Conservation (phyloP, 2,329 filamentous ascomycete genomes). For the Apiospora saccharicola region DNA sequence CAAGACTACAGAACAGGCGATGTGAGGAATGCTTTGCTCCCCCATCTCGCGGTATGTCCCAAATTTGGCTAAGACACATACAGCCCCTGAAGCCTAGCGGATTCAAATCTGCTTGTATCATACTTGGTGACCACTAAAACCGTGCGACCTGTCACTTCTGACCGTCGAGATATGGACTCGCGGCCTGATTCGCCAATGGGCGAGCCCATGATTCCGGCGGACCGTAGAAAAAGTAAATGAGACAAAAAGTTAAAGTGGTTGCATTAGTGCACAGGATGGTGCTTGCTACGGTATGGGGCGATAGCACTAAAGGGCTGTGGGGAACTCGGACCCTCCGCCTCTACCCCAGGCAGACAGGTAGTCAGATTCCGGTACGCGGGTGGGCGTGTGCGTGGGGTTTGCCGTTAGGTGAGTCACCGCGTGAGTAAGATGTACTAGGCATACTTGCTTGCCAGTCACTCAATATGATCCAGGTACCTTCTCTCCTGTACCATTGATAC, state of each 20-base stretch:
- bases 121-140: background rate
- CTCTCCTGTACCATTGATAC: no score
- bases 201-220: background rate
- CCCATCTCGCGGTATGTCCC: background rate
- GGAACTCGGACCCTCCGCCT: constrained; percentile 5
- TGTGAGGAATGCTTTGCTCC: background rate
- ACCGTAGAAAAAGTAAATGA: background rate
- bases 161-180: background rate
- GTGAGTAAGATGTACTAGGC: background rate
- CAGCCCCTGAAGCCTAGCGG: background rate
- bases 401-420: constrained; percentile 9
- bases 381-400: background rate
- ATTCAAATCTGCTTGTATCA: background rate
- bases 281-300: background rate
- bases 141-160: background rate
- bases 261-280: constrained; percentile 15
- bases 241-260: constrained; percentile 20
- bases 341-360: background rate
- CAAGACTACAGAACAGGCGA: background rate
- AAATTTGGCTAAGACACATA: background rate
- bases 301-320: background rate
- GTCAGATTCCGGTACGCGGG: background rate
- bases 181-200: constrained; percentile 21
- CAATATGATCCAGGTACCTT: no score
- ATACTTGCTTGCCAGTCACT: background rate